A percentile compares a stretch with the other conserved stretches of the same genome.
phyloP scores from a whole-genome alignment of 495 filamentous ascomycete genomes.

The Talaromyces trachyspermus region DNA sequence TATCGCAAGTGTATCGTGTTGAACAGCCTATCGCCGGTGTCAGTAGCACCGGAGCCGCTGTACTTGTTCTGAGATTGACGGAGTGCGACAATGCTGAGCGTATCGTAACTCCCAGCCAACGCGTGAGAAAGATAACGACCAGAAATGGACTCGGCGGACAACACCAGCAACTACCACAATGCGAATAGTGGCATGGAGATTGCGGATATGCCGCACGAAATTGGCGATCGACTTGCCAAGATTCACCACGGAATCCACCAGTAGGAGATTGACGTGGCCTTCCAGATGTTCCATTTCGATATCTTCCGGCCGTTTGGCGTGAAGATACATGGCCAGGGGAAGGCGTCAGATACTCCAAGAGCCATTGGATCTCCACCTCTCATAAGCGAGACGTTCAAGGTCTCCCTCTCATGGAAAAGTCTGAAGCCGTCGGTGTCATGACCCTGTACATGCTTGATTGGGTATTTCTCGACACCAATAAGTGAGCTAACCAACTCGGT shows the following conservation, averaged over 20 bases:
- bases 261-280: constrained; percentile 33
- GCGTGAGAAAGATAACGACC: constrained; percentile 16
- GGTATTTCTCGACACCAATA: constrained; percentile 45
- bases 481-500: constrained; percentile 38
- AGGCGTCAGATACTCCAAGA: constrained; percentile 50
- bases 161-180: constrained; percentile 54
- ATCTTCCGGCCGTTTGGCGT: constrained; percentile 43
- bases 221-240: constrained; percentile 43
- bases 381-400: constrained; percentile 56
- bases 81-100: constrained; percentile 42
- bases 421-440: constrained; percentile 41
- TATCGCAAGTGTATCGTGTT: constrained; percentile 39
- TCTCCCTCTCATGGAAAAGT: constrained; percentile 41
- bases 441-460: constrained; percentile 50
- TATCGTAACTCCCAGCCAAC: constrained; percentile 15
- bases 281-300: constrained; percentile 37
- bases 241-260: constrained; percentile 60
- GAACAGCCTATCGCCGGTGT: constrained; percentile 55
- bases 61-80: constrained; percentile 50
- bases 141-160: constrained; percentile 32
- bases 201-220: constrained; percentile 48
- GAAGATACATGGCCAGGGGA: constrained; percentile 50
- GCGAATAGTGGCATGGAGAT: constrained; percentile 30
- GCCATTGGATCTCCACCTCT: constrained; percentile 63
- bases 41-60: constrained; percentile 43